Evolutionary conservation across 805 yeast genomes (phyloP).

Genomic region (Saccharomycopsis capsularis): DNA sequence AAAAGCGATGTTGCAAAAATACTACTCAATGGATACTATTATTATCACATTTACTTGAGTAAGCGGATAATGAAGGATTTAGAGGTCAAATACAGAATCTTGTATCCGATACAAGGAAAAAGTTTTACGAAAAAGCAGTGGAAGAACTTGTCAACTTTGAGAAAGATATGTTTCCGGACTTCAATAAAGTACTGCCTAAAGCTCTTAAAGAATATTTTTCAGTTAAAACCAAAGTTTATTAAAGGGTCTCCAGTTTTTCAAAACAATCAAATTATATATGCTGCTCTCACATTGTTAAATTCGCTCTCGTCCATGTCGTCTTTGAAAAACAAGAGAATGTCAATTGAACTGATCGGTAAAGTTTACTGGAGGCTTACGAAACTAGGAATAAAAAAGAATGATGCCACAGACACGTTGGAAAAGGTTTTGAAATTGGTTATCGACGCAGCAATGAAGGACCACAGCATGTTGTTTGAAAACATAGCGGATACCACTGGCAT

Average conservation of each 20-base stretch:
- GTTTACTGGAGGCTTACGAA: slow-evolving; percentile 54
- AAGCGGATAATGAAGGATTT: slow-evolving; percentile 31
- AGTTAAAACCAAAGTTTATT: slow-evolving; percentile 39
- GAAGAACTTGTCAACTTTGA: slow-evolving; percentile 24
- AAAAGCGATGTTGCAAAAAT: slow-evolving; percentile 43
- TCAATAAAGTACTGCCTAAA: slow-evolving; percentile 41
- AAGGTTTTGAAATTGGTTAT: slow-evolving; percentile 45
- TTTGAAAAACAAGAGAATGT: slow-evolving; percentile 32
- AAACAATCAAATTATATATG: slow-evolving; percentile 46
- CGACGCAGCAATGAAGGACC: slow-evolving; percentile 34
- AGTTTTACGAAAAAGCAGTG: slow-evolving; percentile 25
- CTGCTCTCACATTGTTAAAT: slow-evolving; percentile 47
- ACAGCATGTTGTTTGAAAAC: slow-evolving; percentile 6
- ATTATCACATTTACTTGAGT: slow-evolving; percentile 37
- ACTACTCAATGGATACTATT: slow-evolving; percentile 41
- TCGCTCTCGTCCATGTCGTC: slow-evolving; percentile 32
- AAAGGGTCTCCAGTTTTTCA: slow-evolving; percentile 51
- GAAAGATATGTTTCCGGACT: slow-evolving; percentile 32
- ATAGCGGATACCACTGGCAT: neutral
- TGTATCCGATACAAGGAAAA: slow-evolving; percentile 25
- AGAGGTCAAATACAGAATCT: slow-evolving; percentile 3
- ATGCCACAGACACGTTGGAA: slow-evolving; percentile 55
- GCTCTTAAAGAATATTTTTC: slow-evolving; percentile 38
- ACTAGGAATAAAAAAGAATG: slow-evolving; percentile 49
- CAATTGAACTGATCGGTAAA: slow-evolving; percentile 42